Conservation (phyloP, 345 rosid species). For the Psidium guajava region DNA sequence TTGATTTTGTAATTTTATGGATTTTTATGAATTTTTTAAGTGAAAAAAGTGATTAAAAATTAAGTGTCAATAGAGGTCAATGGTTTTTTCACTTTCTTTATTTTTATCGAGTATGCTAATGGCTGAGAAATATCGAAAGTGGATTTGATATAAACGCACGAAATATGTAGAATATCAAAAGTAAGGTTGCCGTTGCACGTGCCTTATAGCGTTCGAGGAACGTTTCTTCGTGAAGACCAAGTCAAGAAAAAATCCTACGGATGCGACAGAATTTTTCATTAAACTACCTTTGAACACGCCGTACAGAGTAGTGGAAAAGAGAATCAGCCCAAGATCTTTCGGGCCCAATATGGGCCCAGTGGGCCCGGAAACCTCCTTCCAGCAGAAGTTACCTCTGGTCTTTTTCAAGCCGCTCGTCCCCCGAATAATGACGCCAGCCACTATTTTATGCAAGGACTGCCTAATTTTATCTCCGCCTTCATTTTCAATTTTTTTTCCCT, state of each 20-base stretch:
- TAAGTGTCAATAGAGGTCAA: no score
- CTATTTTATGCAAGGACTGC: neutral
- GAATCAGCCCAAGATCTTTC: neutral
- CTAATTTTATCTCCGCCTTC: neutral
- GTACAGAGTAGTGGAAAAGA: neutral
- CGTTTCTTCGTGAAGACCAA: neutral
- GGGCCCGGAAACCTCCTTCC: neutral
- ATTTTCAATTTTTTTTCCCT: neutral
- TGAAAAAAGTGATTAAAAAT: no score
- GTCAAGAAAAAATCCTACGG: neutral
- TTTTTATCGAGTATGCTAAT: neutral
- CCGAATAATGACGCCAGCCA: neutral
- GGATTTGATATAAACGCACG: accelerated
- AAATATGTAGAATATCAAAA: neutral
- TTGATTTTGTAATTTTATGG: no score
- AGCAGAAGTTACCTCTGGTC: neutral
- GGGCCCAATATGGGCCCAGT: neutral
- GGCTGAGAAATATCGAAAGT: neutral
- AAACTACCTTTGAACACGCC: neutral
- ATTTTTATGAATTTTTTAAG: no score
- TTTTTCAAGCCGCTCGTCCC: neutral
- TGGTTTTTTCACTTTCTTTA: neutral
- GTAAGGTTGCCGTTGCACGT: neutral
- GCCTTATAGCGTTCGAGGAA: neutral
- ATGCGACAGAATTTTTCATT: neutral